Conservation (phyloP, 2,329 filamentous ascomycete genomes). For the Talaromyces sp. region DNA sequence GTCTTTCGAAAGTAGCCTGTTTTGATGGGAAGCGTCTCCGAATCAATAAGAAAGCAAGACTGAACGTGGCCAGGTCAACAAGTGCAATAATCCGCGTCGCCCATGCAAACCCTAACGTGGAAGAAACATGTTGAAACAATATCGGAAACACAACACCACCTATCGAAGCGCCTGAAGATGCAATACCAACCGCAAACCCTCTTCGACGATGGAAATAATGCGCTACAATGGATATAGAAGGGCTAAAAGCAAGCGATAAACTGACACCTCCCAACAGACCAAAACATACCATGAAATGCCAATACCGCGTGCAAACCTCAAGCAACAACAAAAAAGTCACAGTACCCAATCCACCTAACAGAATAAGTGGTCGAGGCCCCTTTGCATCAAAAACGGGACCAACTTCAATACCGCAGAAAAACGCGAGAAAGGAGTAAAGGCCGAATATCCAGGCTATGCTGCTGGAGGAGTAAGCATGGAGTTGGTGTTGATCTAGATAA, state of each 20-base stretch:
- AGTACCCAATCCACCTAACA: constrained; percentile 60
- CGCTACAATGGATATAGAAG: constrained; percentile 70
- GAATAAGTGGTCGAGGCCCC: constrained; percentile 68
- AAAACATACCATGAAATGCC: constrained; percentile 80
- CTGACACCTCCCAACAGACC: constrained; percentile 69
- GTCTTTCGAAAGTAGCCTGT: constrained; percentile 50
- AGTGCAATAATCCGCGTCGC: background rate
- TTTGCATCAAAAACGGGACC: constrained; percentile 84
- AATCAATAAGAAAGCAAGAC: background rate
- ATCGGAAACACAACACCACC: constrained; percentile 64
- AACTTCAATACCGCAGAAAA: constrained; percentile 79
- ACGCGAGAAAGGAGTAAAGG: constrained; percentile 74
- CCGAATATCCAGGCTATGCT: constrained; percentile 84
- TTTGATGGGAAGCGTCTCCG: constrained; percentile 42
- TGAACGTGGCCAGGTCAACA: constrained; percentile 25
- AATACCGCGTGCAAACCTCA: constrained; percentile 69
- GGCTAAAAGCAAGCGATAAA: constrained; percentile 76
- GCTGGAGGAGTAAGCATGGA: constrained; percentile 61
- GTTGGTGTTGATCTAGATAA: constrained; percentile 68
- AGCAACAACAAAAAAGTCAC: constrained; percentile 63
- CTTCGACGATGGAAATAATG: constrained; percentile 75
- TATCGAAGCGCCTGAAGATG: constrained; percentile 69
- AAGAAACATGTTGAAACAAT: constrained; percentile 43
- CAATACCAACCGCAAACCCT: constrained; percentile 75
- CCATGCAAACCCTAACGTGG: constrained; percentile 46